Evolutionary conservation across 1,284 basidiomycete species (phyloP), one percentile per base, ranked within the genome.

Genomic region (Moesziomyces aphidis): DNA sequence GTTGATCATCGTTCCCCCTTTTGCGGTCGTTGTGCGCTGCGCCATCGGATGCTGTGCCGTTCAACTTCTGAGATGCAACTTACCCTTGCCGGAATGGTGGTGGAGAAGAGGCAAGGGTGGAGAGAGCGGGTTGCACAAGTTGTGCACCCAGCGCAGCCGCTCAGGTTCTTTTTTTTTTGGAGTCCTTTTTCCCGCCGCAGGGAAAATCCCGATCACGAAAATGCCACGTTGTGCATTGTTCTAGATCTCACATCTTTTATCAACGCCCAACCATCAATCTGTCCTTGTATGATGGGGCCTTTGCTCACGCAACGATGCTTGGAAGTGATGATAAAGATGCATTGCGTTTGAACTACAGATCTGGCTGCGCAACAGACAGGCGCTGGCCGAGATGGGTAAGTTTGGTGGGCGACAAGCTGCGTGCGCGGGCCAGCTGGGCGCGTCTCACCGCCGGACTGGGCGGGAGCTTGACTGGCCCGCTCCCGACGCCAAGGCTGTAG

Each of bases 391-490:
- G 39, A 19, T 42, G 39, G 17, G 36, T 36, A 5, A 61, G 22
- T 24, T 69, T 63, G 4, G 45, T 53, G 7, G 61, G 66, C 1
- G 55, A 59, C 52, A 69, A 43, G 42, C 63, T 64, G 10, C 67
- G 50, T 9, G 73, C 73, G 17, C 73, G 51, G 0, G 73, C 73
- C 53, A 61, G 26, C 36, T 74, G 72, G 21, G 73, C 73, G 26
- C 68, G 45, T 34, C 68, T 54, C n/a, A 75, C 73, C 5, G 73
- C 73, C 3, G 73, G 73, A 26, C 54, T 58, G 9, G 73, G 73
- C 8, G 73, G 73, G n/a, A 75, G 60, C 34, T 53, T 63, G 39
- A 42, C 39, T 17, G 49, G 42, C 22, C 50, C 13, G 39, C 39
- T 19, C n/a, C n/a, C 44, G n/a, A 46, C 44, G 8, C 44, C 44